phyloP scores from a whole-genome alignment of 2,329 filamentous ascomycete genomes.

The Phyllosticta citriasiana region DNA sequence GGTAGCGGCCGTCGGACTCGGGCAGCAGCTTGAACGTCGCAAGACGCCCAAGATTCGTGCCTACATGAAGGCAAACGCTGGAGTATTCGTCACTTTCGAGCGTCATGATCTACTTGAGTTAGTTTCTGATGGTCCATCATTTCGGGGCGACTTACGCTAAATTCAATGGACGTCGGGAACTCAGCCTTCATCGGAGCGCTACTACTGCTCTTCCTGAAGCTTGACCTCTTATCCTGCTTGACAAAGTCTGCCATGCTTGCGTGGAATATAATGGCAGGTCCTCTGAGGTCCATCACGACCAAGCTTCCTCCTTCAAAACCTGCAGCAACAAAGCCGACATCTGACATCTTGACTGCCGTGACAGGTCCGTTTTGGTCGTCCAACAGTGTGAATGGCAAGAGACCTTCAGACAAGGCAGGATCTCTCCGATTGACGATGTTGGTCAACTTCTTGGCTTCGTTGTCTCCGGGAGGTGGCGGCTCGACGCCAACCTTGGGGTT shows the following conservation, averaged over 20 bases:
- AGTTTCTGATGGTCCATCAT: not conserved
- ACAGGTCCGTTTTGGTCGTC: conserved; percentile 76
- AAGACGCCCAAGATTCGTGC: conserved; percentile 74
- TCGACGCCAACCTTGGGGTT: conserved; percentile 66
- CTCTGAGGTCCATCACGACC: conserved; percentile 76
- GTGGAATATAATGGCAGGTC: conserved; percentile 73
- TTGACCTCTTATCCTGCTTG: conserved; percentile 66
- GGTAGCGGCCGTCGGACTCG: conserved; percentile 56
- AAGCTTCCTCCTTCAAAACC: conserved; percentile 77
- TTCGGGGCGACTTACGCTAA: conserved; percentile 46
- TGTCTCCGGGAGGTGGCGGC: conserved; percentile 40
- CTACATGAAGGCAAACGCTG: conserved; percentile 84
- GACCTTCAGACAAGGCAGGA: conserved; percentile 61
- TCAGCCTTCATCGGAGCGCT: conserved; percentile 45
- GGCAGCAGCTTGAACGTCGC: conserved; percentile 87
- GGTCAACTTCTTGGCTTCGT: conserved; percentile 46
- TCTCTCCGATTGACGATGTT: conserved; percentile 67
- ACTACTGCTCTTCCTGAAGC: conserved; percentile 50
- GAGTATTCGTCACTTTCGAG: conserved; percentile 92
- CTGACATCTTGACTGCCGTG: conserved; percentile 71
- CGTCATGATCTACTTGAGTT: conserved; percentile 52
- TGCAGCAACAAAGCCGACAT: conserved; percentile 82
- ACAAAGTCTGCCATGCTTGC: conserved; percentile 62
- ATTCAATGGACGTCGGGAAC: conserved; percentile 75
- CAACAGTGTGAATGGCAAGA: conserved; percentile 71